Evolutionary conservation across 2,329 filamentous ascomycete genomes (phyloP).

Genomic region (Calonectria crousiana): DNA sequence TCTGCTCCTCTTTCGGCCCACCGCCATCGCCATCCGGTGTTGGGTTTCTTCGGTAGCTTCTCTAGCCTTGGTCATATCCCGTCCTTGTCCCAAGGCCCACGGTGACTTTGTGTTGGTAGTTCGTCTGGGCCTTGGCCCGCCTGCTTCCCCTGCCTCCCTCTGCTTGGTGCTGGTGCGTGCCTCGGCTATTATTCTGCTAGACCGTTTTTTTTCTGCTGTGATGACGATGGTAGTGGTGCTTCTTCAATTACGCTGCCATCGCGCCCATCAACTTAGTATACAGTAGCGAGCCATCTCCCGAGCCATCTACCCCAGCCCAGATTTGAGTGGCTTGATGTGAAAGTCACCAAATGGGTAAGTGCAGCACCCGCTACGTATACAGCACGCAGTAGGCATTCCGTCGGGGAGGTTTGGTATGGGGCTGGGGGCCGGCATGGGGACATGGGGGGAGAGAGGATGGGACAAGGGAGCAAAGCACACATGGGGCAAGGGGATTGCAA

Average conservation of each 20-base stretch:
- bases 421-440: neutral
- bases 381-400: neutral
- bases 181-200: conserved; percentile 29
- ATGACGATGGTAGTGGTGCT: conserved; percentile 7
- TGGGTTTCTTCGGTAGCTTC: conserved; percentile 31
- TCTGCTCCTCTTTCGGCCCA: conserved; percentile 33
- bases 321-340: conserved; percentile 4
- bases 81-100: conserved; percentile 10
- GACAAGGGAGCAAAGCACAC: conserved; percentile 1
- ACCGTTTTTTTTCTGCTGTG: neutral
- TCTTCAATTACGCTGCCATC: neutral
- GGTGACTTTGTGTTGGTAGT: conserved; percentile 24
- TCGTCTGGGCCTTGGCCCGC: conserved; percentile 17
- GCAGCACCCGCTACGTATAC: conserved; percentile 1
- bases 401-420: conserved; percentile 16
- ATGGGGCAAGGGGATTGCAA: conserved; percentile 12
- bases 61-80: conserved; percentile 23
- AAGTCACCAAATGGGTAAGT: conserved; percentile 5
- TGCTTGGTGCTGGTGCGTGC: conserved; percentile 20
- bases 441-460: conserved; percentile 15
- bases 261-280: conserved; percentile 8
- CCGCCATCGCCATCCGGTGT: conserved; percentile 30
- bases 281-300: neutral
- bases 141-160: neutral
- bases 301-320: neutral